Conservation (phyloP, 495 filamentous ascomycete genomes). For the Xylaria bambusicola region DNA sequence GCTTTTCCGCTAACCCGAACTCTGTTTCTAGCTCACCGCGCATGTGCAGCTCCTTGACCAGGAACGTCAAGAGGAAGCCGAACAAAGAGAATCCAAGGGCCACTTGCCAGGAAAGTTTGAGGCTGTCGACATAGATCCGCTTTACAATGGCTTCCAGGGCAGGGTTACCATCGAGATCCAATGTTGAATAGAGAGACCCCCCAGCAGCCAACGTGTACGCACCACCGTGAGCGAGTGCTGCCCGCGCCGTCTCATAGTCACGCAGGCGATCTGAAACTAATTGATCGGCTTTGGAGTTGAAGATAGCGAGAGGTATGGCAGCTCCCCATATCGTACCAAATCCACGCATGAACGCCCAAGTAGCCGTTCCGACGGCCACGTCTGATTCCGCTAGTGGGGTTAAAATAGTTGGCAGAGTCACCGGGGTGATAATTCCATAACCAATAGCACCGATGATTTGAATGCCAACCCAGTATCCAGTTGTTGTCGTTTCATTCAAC, state of each 20-base stretch:
- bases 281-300: slow-evolving; percentile 26
- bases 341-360: slow-evolving; percentile 41
- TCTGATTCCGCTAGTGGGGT: slow-evolving; percentile 35
- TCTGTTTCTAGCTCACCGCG: slow-evolving; percentile 32
- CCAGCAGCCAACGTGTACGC: not conserved
- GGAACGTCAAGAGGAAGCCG: slow-evolving; percentile 23
- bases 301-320: slow-evolving; percentile 42
- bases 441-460: slow-evolving; percentile 24
- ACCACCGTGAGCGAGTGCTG: not conserved
- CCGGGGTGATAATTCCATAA: slow-evolving; percentile 27
- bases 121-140: slow-evolving; percentile 21
- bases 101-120: slow-evolving; percentile 26
- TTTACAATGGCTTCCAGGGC: slow-evolving; percentile 8
- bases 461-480: slow-evolving; percentile 29
- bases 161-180: not conserved
- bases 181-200: not conserved
- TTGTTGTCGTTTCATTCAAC: slow-evolving; percentile 30
- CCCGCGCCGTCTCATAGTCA: not conserved
- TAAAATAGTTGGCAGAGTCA: slow-evolving; percentile 31
- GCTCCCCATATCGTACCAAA: slow-evolving; percentile 48
- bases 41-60: slow-evolving; percentile 29
- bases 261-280: not conserved
- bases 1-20: slow-evolving; percentile 21
- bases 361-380: slow-evolving; percentile 33
- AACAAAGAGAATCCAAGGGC: slow-evolving; percentile 23